phyloP scores from a whole-genome alignment of 768 basidiomycete genomes.

The Stropharia rugosoannulata region DNA sequence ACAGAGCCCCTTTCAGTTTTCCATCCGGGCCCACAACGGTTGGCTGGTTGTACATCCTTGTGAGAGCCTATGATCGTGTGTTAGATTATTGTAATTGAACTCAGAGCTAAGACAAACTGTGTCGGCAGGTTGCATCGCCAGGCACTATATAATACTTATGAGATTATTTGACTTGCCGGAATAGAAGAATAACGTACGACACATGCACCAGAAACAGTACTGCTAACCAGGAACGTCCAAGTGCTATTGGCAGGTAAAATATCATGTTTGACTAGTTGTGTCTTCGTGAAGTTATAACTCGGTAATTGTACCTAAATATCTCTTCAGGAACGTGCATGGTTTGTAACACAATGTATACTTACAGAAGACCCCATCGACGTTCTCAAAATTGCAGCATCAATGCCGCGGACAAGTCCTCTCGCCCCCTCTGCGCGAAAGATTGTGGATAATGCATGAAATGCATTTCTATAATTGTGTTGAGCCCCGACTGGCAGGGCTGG shows the following conservation, averaged over 20 bases:
- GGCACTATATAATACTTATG: slow-evolving; percentile 45
- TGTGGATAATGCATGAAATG: slow-evolving; percentile 75
- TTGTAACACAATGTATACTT: not conserved
- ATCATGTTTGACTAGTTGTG: slow-evolving; percentile 64
- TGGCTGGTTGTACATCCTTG: slow-evolving; percentile 96
- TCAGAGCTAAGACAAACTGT: slow-evolving; percentile 42
- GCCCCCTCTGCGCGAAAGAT: slow-evolving; percentile 79
- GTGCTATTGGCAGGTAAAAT: slow-evolving; percentile 75
- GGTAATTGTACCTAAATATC: slow-evolving; percentile 83
- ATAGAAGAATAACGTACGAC: slow-evolving; percentile 58
- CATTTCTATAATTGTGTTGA: slow-evolving; percentile 88
- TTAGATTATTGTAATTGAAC: slow-evolving; percentile 7
- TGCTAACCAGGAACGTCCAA: slow-evolving; percentile 87
- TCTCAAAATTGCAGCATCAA: slow-evolving; percentile 90
- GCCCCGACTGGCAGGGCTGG: slow-evolving; percentile 92
- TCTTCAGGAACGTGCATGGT: not conserved
- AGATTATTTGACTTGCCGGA: not conserved
- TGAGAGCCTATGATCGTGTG: slow-evolving; percentile 60
- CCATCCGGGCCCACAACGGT: slow-evolving; percentile 72
- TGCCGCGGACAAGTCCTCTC: slow-evolving; percentile 83
- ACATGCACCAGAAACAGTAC: slow-evolving; percentile 86
- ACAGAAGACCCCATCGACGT: slow-evolving; percentile 94
- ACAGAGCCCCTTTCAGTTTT: slow-evolving; percentile 69
- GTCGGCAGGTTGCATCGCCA: slow-evolving; percentile 95
- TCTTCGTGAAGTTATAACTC: slow-evolving; percentile 93